A percentile compares a stretch with the other conserved stretches of the same genome.
phyloP scores from a whole-genome alignment of 2,329 filamentous ascomycete species.

The Xylariales sp. region DNA sequence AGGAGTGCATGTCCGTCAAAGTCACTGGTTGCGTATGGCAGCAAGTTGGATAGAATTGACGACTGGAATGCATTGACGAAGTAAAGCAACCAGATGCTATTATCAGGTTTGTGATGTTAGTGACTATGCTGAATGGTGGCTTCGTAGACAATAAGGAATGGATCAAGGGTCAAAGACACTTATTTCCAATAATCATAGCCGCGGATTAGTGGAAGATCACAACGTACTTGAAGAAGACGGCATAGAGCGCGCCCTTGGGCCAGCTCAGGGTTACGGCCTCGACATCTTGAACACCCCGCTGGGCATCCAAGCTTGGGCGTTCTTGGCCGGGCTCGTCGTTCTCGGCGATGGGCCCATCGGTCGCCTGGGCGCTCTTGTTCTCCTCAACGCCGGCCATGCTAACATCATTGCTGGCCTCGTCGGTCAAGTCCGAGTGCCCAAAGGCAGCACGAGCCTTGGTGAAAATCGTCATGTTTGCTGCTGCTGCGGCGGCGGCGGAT shows the following conservation, averaged over 20 bases:
- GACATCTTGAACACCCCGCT: constrained; percentile 35
- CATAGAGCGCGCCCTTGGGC: constrained; percentile 29
- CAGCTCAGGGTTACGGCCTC: constrained; percentile 39
- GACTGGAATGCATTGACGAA: constrained; percentile 36
- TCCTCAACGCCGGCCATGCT: too few relatives aligned
- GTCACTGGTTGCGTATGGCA: constrained; percentile 32
- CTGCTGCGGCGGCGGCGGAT: too few relatives aligned
- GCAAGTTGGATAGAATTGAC: constrained; percentile 26
- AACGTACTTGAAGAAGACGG: constrained; percentile 32
- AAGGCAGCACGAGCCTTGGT: too few relatives aligned
- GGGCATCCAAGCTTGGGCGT: not conserved
- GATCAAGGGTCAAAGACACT: not conserved
- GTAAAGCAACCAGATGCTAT: constrained; percentile 35
- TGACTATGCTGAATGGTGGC: too few relatives aligned
- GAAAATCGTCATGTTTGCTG: too few relatives aligned
- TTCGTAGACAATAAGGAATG: too few relatives aligned
- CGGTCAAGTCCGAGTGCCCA: too few relatives aligned
- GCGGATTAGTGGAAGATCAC: constrained; percentile 1
- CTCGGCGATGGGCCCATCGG: too few relatives aligned
- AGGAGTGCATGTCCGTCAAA: constrained; percentile 41
- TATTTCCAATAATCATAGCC: not conserved
- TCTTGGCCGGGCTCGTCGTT: not conserved
- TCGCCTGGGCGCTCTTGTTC: not conserved
- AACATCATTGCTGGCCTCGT: too few relatives aligned
- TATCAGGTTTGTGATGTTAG: not conserved